phyloP scores from a whole-genome alignment of 768 basidiomycete genomes.

The Hericium erinaceus region DNA sequence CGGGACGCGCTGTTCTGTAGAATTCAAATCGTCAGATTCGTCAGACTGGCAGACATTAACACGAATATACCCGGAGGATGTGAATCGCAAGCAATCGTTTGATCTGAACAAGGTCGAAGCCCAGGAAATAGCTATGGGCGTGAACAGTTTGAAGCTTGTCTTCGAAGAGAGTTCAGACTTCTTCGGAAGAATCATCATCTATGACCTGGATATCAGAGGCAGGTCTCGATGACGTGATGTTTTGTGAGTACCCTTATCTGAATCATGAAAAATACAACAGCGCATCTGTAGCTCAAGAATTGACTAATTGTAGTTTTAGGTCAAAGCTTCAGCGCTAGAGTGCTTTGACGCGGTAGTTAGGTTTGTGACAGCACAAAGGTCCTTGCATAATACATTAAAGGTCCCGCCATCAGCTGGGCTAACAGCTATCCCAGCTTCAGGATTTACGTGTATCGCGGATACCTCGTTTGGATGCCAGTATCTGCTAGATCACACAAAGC shows the following conservation, averaged over 20 bases:
- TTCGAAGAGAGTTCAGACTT: constrained; percentile 83
- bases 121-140: constrained; percentile 27
- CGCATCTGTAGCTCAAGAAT: no score
- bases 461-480: no score
- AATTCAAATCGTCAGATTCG: constrained; percentile 16
- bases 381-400: no score
- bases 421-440: no score
- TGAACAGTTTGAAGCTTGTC: constrained; percentile 42
- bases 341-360: no score
- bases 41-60: constrained; percentile 41
- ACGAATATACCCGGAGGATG: constrained; percentile 68
- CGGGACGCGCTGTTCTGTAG: constrained; percentile 46
- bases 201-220: constrained; percentile 38
- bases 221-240: background rate
- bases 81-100: constrained; percentile 66
- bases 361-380: no score
- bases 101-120: constrained; percentile 27
- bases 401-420: no score
- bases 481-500: no score
- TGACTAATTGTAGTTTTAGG: no score
- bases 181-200: constrained; percentile 72
- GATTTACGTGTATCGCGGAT: no score
- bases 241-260: background rate
- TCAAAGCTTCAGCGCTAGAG: no score
- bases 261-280: background rate